Conservation (phyloP, 208 protist species). For the Crithidia brevicula region DNA sequence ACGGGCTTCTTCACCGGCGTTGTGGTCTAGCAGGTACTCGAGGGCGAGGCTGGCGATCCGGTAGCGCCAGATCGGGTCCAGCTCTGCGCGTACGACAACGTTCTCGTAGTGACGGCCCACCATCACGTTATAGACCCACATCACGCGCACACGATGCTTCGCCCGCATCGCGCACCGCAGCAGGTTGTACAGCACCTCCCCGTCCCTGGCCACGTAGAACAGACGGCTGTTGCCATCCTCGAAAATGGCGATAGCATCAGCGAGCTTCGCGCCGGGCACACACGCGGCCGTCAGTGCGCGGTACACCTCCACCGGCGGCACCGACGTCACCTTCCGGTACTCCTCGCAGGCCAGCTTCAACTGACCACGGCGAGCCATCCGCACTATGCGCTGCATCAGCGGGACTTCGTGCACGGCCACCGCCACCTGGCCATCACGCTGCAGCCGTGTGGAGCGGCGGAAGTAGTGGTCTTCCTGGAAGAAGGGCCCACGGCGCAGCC, state of each 20-base stretch:
- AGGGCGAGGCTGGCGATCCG: slow-evolving; percentile 73
- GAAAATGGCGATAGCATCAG: slow-evolving; percentile 89
- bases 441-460: slow-evolving; percentile 64
- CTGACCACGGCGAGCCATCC: slow-evolving; percentile 70
- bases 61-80: slow-evolving; percentile 86
- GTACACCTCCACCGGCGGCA: slow-evolving; percentile 90
- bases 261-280: slow-evolving; percentile 69
- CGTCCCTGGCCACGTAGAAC: slow-evolving; percentile 88
- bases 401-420: slow-evolving; percentile 66
- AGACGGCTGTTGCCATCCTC: slow-evolving; percentile 85
- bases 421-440: slow-evolving; percentile 57
- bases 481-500: slow-evolving; percentile 88
- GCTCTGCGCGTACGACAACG: slow-evolving; percentile 72
- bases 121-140: slow-evolving; percentile 92
- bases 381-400: slow-evolving; percentile 83
- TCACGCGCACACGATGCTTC: slow-evolving; percentile 80
- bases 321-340: slow-evolving; percentile 83
- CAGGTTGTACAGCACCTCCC: slow-evolving; percentile 83
- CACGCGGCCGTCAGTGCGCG: slow-evolving; percentile 86
- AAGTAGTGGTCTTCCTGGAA: slow-evolving; percentile 92
- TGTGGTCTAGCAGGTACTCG: slow-evolving; percentile 75
- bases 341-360: slow-evolving; percentile 89
- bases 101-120: slow-evolving; percentile 89
- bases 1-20: slow-evolving; percentile 71
- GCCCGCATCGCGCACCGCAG: slow-evolving; percentile 84